Percentiles rank a stretch among this genome's conserved stretches.
Evolutionary conservation across 805 yeast species (phyloP).

Genomic region (Brettanomyces naardenensis): DNA sequence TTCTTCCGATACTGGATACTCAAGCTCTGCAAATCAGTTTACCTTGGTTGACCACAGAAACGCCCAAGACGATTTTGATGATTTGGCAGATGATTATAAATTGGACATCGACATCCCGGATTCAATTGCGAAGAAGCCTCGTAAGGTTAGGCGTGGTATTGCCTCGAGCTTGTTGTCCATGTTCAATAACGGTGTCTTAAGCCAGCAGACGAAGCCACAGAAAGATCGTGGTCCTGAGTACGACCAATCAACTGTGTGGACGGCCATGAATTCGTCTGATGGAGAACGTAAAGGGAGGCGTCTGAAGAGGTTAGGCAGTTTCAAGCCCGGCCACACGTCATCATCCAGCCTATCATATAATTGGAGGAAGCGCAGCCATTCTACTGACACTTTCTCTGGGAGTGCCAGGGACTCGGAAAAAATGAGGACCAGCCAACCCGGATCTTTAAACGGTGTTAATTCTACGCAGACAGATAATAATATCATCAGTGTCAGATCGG

Average conservation of each 20-base stretch:
- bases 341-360: neutral
- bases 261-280: neutral
- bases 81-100: conserved; percentile 18
- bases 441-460: neutral
- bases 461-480: neutral
- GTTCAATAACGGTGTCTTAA: conserved; percentile 27
- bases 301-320: neutral
- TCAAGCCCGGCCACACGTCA: neutral
- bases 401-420: neutral
- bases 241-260: neutral
- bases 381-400: neutral
- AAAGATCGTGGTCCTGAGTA: neutral
- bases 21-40: neutral
- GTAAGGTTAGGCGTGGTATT: conserved; percentile 77
- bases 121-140: conserved; percentile 33
- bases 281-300: neutral
- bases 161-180: conserved; percentile 68
- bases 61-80: conserved; percentile 13
- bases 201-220: neutral
- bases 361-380: neutral
- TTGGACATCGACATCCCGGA: conserved; percentile 41
- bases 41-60: neutral
- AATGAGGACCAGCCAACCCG: neutral
- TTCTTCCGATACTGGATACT: neutral
- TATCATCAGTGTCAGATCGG: neutral